Evolutionary conservation across 352 stramenopile species (phyloP), one percentile per base, ranked within the genome.

Genomic region (Aphanomyces stellatus): DNA sequence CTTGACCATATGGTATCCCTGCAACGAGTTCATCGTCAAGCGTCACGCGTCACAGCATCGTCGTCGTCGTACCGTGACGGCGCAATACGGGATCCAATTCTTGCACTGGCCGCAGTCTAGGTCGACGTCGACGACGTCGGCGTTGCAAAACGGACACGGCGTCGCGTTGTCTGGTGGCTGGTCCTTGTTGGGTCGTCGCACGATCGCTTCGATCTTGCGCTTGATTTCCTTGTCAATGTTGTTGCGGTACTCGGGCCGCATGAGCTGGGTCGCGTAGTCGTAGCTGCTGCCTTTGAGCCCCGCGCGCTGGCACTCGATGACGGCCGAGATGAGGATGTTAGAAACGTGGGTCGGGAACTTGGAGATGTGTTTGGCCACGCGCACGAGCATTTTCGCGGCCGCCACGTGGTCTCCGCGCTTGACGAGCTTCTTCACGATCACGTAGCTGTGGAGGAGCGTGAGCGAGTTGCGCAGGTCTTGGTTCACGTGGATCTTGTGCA

Each of bases 151-250:
- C 6, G 91, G 93, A 43, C 92, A 98, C 10, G 85, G 86, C 13
- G 87, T 88, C 41, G 76, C 59, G 1, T 72, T 71, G 42, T 91
- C 85, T 0, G 80, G 79, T 30, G 75, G 65, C 64, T 96, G 87
- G 33, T 98, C 90, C 72, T 91, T 88, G 71, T 95, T 95, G 24
- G 89, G 87, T n/a, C 85, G 83, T 33, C 93, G 87, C 13, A 98
- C 90, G 51, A 98, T 97, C 17, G 88, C 85, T 75, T 98, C 91
- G 69, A 98, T 98, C 74, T 98, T 98, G 63, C 85, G 88, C 69
- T 89, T 89, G 70, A 95, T 95, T 55, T 95, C 82, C 59, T 91
- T 93, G 76, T 95, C 87, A 64, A 94, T 94, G 15, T 76, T 79
- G 59, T 79, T 88, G 56, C 90, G 86, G 71, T 97, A 86, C 71